Evolutionary conservation across 495 filamentous ascomycete species (phyloP).

Genomic region (Ramalina peruviana): DNA sequence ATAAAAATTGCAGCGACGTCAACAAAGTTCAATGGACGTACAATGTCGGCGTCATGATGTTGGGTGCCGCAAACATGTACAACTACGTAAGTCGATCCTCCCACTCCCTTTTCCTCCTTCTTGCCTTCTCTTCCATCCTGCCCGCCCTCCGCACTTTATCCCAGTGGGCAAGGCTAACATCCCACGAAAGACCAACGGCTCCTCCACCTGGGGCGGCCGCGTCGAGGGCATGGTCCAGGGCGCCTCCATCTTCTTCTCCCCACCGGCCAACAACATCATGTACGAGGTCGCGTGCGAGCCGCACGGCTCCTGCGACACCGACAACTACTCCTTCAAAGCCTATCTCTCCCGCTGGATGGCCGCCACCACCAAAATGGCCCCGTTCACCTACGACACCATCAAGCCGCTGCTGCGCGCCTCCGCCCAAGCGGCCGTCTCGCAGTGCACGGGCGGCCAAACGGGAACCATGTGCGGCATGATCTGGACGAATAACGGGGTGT

Average conservation of each 20-base stretch:
- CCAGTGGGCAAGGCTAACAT: not conserved
- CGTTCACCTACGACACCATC: slow-evolving; percentile 46
- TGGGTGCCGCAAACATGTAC: slow-evolving; percentile 60
- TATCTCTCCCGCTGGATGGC: slow-evolving; percentile 75
- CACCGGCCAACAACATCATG: slow-evolving; percentile 37
- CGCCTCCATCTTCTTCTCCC: slow-evolving; percentile 44
- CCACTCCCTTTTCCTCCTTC: not conserved
- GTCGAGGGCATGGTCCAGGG: slow-evolving; percentile 44
- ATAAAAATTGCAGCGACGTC: slow-evolving; percentile 36
- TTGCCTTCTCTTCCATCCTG: not conserved
- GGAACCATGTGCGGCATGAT: slow-evolving; percentile 48
- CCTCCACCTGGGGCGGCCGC: slow-evolving; percentile 43
- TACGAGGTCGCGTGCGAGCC: slow-evolving; percentile 53
- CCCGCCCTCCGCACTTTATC: no score
- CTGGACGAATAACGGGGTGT: slow-evolving; percentile 39
- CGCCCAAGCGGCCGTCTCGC: slow-evolving; percentile 50
- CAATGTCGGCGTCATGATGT: slow-evolving; percentile 48
- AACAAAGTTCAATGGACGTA: slow-evolving; percentile 49
- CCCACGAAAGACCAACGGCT: slow-evolving; percentile 37
- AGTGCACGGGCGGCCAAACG: slow-evolving; percentile 48
- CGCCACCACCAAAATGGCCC: slow-evolving; percentile 53
- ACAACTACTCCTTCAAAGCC: slow-evolving; percentile 76
- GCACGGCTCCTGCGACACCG: slow-evolving; percentile 48
- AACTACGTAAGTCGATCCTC: slow-evolving; percentile 37
- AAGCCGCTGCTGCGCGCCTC: slow-evolving; percentile 53